A percentile compares a stretch with the other conserved stretches of the same genome.
These are phyloP conservation scores for Cutaneotrichosporon sp. DNA, from an alignment of 1,284 basidiomycete genomes.

Conservation along the genomic window DNA sequence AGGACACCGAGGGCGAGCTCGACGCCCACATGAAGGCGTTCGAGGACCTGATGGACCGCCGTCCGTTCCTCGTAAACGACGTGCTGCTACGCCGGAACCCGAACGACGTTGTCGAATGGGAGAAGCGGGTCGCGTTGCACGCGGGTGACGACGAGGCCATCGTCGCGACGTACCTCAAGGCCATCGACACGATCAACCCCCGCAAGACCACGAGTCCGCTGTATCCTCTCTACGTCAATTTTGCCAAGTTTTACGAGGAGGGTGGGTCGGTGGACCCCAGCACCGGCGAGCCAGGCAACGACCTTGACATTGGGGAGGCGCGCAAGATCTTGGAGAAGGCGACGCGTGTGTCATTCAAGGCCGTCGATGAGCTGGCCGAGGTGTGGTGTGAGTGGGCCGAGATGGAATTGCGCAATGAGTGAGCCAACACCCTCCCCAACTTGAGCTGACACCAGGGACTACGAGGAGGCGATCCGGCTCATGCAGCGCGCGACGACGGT, in stretches of 20 bases:
- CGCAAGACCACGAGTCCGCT: slow-evolving; percentile 89
- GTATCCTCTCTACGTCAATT: slow-evolving; percentile 88
- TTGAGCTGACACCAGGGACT: slow-evolving; percentile 65
- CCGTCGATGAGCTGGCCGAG: slow-evolving; percentile 97
- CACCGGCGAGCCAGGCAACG: slow-evolving; percentile 63
- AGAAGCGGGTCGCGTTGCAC: slow-evolving; percentile 92
- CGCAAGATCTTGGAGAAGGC: slow-evolving; percentile 91
- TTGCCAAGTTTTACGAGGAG: slow-evolving; percentile 96
- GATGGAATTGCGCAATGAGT: slow-evolving; percentile 95
- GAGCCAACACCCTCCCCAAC: slow-evolving; percentile 47
- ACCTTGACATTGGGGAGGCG: slow-evolving; percentile 78
- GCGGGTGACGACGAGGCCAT: slow-evolving; percentile 93
- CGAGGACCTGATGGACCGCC: slow-evolving; percentile 88
- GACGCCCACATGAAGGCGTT: slow-evolving; percentile 90
- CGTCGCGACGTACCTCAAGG: slow-evolving; percentile 86
- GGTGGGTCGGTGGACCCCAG: slow-evolving; percentile 65
- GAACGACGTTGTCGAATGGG: slow-evolving; percentile 99
- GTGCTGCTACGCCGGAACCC: slow-evolving; percentile 91
- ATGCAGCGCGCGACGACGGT: slow-evolving; percentile 94
- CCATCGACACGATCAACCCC: slow-evolving; percentile 83
- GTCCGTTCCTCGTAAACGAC: slow-evolving; percentile 96
- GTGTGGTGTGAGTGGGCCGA: slow-evolving; percentile 99
- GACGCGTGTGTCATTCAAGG: slow-evolving; percentile 84
- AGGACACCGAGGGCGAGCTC: slow-evolving; percentile 78
- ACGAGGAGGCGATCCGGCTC: slow-evolving; percentile 88